These are phyloP conservation scores for Verbena officinalis DNA, from an alignment of 257 asterid genomes.

Conservation along the genomic window DNA sequence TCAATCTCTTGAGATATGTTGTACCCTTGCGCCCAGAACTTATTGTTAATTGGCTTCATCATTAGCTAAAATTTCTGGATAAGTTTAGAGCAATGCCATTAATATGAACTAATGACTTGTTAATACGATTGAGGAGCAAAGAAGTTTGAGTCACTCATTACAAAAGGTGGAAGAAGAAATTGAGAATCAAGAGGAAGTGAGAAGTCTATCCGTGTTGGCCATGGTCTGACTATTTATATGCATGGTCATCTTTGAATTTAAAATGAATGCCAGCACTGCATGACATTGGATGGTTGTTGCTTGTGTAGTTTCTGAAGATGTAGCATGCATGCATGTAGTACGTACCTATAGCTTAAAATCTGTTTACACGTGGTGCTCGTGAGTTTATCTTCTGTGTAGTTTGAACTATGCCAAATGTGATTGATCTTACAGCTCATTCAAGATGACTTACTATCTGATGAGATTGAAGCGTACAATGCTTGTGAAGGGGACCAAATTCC, in stretches of 20 bases:
- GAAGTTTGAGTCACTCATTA: neutral
- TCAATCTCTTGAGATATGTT: no score
- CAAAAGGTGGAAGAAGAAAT: neutral
- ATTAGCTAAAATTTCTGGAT: no score
- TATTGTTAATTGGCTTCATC: neutral
- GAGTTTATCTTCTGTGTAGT: constrained; percentile 19
- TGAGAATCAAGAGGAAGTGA: constrained; percentile 9
- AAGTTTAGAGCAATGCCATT: no score
- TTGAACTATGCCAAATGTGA: constrained; percentile 28
- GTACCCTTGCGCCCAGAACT: neutral
- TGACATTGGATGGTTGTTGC: constrained; percentile 8
- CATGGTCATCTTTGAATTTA: neutral
- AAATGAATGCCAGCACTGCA: neutral
- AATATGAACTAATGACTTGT: neutral
- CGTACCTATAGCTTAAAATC: neutral
- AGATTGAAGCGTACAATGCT: constrained; percentile 56
- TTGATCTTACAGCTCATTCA: constrained; percentile 69
- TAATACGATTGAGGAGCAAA: neutral
- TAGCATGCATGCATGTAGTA: neutral
- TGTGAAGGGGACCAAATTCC: constrained; percentile 62
- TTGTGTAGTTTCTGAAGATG: constrained; percentile 11
- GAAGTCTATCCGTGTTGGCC: constrained; percentile 2
- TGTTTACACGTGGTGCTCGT: constrained; percentile 12
- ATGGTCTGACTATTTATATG: neutral
- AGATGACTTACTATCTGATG: constrained; percentile 71